Percentiles rank a stretch among this genome's conserved stretches.
phyloP scores from a whole-genome alignment of 768 basidiomycete species.

The Mycena rebaudengoi region DNA sequence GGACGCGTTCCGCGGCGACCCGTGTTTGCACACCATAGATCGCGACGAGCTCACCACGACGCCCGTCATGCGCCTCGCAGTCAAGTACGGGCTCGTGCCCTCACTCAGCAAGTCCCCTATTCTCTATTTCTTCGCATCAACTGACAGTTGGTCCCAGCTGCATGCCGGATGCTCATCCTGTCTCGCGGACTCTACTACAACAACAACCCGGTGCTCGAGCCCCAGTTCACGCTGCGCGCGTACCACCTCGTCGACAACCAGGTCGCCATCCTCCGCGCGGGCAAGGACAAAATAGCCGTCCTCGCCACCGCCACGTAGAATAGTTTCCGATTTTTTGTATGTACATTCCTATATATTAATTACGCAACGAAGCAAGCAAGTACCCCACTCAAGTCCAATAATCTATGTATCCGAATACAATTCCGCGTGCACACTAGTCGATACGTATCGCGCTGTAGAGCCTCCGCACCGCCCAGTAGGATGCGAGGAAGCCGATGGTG shows the following conservation, averaged over 20 bases:
- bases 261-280: conserved; percentile 74
- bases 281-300: conserved; percentile 75
- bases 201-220: conserved; percentile 61
- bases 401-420: conserved; percentile 2
- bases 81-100: conserved; percentile 61
- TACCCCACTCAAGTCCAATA: too few relatives aligned
- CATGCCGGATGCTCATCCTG: conserved; percentile 67
- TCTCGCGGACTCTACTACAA: conserved; percentile 81
- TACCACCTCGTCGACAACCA: conserved; percentile 66
- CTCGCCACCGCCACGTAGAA: too few relatives aligned
- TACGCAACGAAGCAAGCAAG: too few relatives aligned
- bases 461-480: conserved; percentile 89
- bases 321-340: too few relatives aligned
- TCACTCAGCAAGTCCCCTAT: conserved; percentile 50
- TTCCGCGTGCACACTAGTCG: conserved; percentile 50
- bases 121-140: background rate
- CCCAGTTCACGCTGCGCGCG: conserved; percentile 48
- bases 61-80: conserved; percentile 69
- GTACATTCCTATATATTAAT: conserved; percentile 16
- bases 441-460: conserved; percentile 86
- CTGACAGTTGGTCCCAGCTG: conserved; percentile 58
- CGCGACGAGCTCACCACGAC: conserved; percentile 59
- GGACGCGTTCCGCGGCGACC: conserved; percentile 69
- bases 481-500: conserved; percentile 90
- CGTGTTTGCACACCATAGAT: conserved; percentile 64